Conservation (phyloP, 140 eudicot species). For the Flaveria floridana region DNA sequence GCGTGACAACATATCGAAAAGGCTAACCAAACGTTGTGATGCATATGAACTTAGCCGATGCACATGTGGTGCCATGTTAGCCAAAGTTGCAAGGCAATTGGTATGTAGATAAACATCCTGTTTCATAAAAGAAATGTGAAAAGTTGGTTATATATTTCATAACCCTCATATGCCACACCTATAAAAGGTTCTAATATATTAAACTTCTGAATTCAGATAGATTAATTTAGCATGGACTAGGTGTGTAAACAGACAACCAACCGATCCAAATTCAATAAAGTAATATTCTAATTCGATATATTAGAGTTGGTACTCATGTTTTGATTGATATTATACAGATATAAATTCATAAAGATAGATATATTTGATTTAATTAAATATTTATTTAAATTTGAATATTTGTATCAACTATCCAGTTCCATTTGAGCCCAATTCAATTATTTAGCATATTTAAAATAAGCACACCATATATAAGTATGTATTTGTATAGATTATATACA, state of each 20-base stretch:
- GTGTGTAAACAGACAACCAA: neutral
- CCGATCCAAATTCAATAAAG: neutral
- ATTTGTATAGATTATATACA: neutral
- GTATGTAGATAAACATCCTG: conserved; percentile 99
- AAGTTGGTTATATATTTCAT: conserved; percentile 5
- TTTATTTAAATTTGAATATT: neutral
- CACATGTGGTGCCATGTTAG: conserved; percentile 97
- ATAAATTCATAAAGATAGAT: neutral
- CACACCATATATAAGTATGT: neutral
- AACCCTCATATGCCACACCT: neutral
- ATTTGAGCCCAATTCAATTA: conserved; percentile 2
- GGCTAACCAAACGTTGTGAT: conserved; percentile 90
- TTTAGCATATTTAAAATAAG: neutral
- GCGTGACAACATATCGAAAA: conserved; percentile 88
- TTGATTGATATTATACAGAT: neutral
- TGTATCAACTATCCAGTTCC: neutral
- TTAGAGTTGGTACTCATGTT: conserved; percentile 7
- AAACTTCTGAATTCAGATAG: conserved; percentile 8
- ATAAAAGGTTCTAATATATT: neutral
- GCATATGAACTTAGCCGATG: conserved; percentile 89
- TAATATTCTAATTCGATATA: neutral
- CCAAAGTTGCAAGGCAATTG: conserved; percentile 91
- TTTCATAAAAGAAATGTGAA: conserved; percentile 30
- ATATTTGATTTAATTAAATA: neutral
- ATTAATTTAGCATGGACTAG: neutral